Evolutionary conservation across 2,329 filamentous ascomycete genomes (phyloP).

Genomic region (Claviceps quebecensis): DNA sequence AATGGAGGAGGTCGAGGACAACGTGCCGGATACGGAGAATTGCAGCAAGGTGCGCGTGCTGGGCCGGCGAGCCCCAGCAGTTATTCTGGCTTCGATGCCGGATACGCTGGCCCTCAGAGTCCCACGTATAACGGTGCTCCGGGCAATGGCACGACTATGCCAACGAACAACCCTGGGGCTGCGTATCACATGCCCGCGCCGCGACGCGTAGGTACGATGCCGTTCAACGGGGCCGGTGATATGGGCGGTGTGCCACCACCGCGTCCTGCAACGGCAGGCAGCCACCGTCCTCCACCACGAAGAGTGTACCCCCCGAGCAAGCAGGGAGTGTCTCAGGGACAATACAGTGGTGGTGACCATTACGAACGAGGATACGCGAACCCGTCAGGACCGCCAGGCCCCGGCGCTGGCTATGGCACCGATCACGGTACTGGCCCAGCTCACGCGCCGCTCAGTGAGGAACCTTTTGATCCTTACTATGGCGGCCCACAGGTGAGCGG

Average conservation of each 20-base stretch:
- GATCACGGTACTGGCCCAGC: background rate
- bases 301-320: constrained; percentile 31
- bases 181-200: constrained; percentile 22
- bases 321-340: constrained; percentile 24
- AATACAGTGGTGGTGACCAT: constrained; percentile 17
- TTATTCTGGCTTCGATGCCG: constrained; percentile 16
- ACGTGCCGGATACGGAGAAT: constrained; percentile 16
- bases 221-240: constrained; percentile 31
- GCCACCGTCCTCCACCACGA: constrained; percentile 38
- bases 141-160: constrained; percentile 49
- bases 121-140: constrained; percentile 29
- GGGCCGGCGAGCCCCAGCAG: constrained; percentile 11
- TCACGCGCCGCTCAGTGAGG: constrained; percentile 25
- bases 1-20: constrained; percentile 13
- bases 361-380: constrained; percentile 20
- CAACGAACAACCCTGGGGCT: constrained; percentile 31
- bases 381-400: constrained; percentile 8
- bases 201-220: constrained; percentile 29
- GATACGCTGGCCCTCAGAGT: constrained; percentile 15
- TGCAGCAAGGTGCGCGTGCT: constrained; percentile 15
- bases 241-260: constrained; percentile 30
- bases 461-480: constrained; percentile 43
- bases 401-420: background rate
- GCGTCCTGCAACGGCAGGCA: constrained; percentile 41
- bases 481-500: constrained; percentile 21